Evolutionary conservation across 192 early-diverging fungal genomes (phyloP).

Genomic region (Entomortierella parvispora): DNA sequence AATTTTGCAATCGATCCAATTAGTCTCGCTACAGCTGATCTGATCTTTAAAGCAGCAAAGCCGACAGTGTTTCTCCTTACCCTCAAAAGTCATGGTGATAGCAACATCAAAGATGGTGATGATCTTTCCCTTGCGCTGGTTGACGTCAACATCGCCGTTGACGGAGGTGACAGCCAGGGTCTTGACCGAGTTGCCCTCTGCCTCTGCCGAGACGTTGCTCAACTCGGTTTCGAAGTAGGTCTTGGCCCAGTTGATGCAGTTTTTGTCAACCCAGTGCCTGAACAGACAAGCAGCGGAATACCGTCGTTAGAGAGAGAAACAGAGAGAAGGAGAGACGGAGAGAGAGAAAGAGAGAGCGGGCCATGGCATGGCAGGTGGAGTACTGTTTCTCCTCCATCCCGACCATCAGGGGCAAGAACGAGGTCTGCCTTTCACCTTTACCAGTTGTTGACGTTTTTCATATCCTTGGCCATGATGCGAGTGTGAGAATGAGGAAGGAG

Average conservation of each 20-base stretch:
- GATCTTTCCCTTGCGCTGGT: slow-evolving; percentile 95
- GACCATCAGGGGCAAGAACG: too few relatives aligned
- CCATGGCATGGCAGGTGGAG: too few relatives aligned
- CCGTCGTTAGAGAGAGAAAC: neutral
- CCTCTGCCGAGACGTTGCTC: slow-evolving; percentile 59
- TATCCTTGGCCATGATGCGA: slow-evolving; percentile 50
- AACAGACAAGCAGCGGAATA: neutral
- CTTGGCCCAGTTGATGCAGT: slow-evolving; percentile 93
- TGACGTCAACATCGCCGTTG: slow-evolving; percentile 90
- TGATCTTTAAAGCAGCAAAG: neutral
- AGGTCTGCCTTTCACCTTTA: neutral
- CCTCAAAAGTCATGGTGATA: slow-evolving; percentile 80
- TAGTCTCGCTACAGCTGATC: too few relatives aligned
- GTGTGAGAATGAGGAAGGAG: too few relatives aligned
- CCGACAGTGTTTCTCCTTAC: slow-evolving; percentile 26
- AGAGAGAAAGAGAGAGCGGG: neutral
- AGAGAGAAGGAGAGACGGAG: neutral
- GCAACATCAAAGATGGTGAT: slow-evolving; percentile 93
- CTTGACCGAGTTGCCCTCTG: slow-evolving; percentile 65
- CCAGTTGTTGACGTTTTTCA: slow-evolving; percentile 55
- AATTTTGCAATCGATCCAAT: neutral
- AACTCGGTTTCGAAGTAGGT: slow-evolving; percentile 80
- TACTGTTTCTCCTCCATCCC: too few relatives aligned
- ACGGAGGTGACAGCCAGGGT: slow-evolving; percentile 73
- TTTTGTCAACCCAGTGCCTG: slow-evolving; percentile 70